A percentile compares a stretch with the other conserved stretches of the same genome.
Conservation (phyloP, 495 filamentous ascomycete genomes). For the Penicillium pancosmium region DNA sequence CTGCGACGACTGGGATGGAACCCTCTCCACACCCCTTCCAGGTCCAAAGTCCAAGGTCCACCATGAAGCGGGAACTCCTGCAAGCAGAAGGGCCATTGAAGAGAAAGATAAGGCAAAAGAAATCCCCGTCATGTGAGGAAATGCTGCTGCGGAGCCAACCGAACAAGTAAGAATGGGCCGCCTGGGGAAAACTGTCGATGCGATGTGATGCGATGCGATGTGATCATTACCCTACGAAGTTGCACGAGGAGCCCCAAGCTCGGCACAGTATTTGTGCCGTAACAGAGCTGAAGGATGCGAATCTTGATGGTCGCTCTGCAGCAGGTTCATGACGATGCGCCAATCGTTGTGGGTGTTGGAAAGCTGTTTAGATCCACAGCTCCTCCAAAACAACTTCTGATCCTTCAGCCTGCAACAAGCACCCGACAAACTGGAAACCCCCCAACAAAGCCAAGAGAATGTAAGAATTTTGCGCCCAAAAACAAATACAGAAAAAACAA, state of each 20-base stretch:
- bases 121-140: background rate
- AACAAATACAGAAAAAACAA: background rate
- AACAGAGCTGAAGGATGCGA: slow-evolving; percentile 4
- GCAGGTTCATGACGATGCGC: slow-evolving; percentile 1
- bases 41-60: background rate
- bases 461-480: background rate
- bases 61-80: slow-evolving; percentile 4
- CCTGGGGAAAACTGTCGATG: slow-evolving; percentile 3
- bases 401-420: background rate
- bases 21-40: background rate
- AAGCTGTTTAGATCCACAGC: background rate
- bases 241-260: background rate
- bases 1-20: background rate
- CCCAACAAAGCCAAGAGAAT: background rate
- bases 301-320: slow-evolving; percentile 9
- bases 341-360: background rate
- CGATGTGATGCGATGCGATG: background rate
- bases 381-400: background rate
- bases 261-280: background rate
- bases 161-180: slow-evolving; percentile 2
- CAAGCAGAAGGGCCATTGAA: background rate
- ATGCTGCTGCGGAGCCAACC: slow-evolving; percentile 2
- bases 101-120: background rate
- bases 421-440: background rate
- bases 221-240: too few species aligned